A percentile compares a stretch with the other conserved stretches of the same genome.
These are phyloP conservation scores for Leccinum pellstonianum DNA, from an alignment of 768 basidiomycete genomes.

Conservation along the genomic window DNA sequence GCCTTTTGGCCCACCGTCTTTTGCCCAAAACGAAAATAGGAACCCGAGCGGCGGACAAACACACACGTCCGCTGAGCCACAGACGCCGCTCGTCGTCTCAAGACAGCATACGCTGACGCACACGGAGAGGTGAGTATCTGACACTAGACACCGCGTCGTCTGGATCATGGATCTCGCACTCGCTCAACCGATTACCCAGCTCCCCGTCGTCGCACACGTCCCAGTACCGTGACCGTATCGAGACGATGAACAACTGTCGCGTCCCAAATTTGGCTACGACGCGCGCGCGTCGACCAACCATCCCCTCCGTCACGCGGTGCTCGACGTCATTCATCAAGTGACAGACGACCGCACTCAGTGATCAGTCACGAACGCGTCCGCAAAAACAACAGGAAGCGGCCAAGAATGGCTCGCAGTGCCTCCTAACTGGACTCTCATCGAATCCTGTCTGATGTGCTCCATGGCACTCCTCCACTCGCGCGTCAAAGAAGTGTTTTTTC, in stretches of 20 bases:
- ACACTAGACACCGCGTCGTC: too few relatives aligned
- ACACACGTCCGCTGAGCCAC: too few relatives aligned
- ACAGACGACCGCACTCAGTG: conserved; percentile 51
- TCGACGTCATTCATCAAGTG: conserved; percentile 70
- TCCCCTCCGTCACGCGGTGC: conserved; percentile 81
- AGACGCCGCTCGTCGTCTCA: too few relatives aligned
- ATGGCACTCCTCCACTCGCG: conserved; percentile 96
- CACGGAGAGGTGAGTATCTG: too few relatives aligned
- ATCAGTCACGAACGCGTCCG: background rate
- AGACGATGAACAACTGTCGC: conserved; percentile 23
- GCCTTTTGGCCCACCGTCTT: too few relatives aligned
- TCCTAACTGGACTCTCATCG: conserved; percentile 84
- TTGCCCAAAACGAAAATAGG: too few relatives aligned
- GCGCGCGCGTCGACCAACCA: conserved; percentile 66
- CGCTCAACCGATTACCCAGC: conserved; percentile 36
- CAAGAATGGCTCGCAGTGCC: conserved; percentile 76
- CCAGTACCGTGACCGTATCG: conserved; percentile 46
- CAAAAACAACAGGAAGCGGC: conserved; percentile 14
- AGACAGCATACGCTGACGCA: too few relatives aligned
- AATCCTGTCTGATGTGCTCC: conserved; percentile 96
- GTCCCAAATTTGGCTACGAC: conserved; percentile 60
- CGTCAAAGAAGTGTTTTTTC: conserved; percentile 81
- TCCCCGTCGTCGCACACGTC: conserved; percentile 76
- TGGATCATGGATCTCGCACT: background rate
- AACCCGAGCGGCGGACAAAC: too few relatives aligned